Base-by-base conservation (phyloP, 345 rosid species). In the Bruguiera parviflora region DNA sequence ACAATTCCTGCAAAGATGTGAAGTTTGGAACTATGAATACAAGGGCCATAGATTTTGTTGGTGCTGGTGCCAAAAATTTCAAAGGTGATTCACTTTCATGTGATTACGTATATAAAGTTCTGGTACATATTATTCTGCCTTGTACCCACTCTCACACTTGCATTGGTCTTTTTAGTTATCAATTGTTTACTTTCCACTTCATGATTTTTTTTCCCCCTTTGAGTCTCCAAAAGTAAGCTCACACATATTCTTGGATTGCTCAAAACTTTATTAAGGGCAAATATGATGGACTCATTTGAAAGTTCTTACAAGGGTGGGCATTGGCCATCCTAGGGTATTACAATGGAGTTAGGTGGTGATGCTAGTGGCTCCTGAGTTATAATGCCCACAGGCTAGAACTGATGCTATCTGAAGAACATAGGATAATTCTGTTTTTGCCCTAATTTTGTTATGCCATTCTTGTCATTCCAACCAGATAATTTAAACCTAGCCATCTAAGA, bases 1-100 rank as follows among this genome's bases (percentile, higher is more conserved):
- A 67, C 33, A 22, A 67, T 46, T 73, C 77, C 29, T 73, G 77
- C 63, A 66, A 61, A 52, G 77, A 73, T 18, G 77, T 73, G 49
- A 73, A 73, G 39, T 73, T 73, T 67, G 77, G 77, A 20, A 73
- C 77, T 15, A 73, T 73, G 77, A 73, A 73, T 73, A 73, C 77
- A 21, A 53, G 77, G 58, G 77, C 77, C 25, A 61, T 73, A 67
- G 71, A 61, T 22, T 73, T 73, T 73, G 63, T 73, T 61, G 77
- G 72, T 25, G 77, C 57, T 43, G 77, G 77, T 73, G 77, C 77
- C 25, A 73, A 47, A 62, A 73, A 56, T 73, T 37, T 55, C 21
- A 53, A 61, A 73, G 77, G 77, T 73, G 66, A 73, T 53, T 6
- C 18, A 31, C 53, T 53, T n/a, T 58, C 56, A 37, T 25, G 18